Percentiles rank a stretch among this genome's conserved stretches.
Conservation (phyloP, 2,329 filamentous ascomycete species). For the Xylaria hypoxylon region DNA sequence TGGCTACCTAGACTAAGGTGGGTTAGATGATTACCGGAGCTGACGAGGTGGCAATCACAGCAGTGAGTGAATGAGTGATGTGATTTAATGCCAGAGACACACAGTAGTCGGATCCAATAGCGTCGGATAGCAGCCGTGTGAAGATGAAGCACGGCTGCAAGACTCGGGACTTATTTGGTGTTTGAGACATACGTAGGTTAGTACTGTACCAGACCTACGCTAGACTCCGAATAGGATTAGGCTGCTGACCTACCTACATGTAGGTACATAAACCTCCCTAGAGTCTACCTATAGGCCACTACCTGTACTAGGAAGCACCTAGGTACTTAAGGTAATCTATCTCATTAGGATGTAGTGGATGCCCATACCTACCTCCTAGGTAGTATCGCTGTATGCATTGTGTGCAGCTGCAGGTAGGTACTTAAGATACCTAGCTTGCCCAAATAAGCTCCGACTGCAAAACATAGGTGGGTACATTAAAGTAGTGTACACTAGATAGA, state of each 20-base stretch:
- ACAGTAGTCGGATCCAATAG: slow-evolving; percentile 7
- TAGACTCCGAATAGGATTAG: too few relatives aligned
- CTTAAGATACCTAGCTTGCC: not conserved
- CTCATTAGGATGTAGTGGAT: not conserved
- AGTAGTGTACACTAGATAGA: not conserved
- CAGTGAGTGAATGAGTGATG: slow-evolving; percentile 1
- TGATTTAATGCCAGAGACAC: slow-evolving; percentile 1
- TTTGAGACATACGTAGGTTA: not conserved
- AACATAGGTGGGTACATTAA: slow-evolving; percentile 1
- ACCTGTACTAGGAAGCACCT: not conserved
- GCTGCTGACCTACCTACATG: too few relatives aligned
- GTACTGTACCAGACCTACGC: too few relatives aligned
- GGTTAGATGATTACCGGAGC: not conserved
- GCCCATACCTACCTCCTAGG: not conserved
- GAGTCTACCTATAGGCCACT: not conserved
- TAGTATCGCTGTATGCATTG: slow-evolving; percentile 1
- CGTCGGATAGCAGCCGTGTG: slow-evolving; percentile 9
- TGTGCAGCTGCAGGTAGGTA: slow-evolving; percentile 25
- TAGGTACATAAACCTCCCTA: too few relatives aligned
- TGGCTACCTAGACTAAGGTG: not conserved
- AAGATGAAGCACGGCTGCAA: slow-evolving; percentile 24
- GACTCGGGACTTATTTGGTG: slow-evolving; percentile 7
- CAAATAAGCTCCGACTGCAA: slow-evolving; percentile 13
- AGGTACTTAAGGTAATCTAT: not conserved
- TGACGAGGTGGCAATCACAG: not conserved